These are phyloP conservation scores for Aechmea fasciata DNA, from an alignment of 176 grass and related monocot genomes.

Conservation along the genomic window DNA sequence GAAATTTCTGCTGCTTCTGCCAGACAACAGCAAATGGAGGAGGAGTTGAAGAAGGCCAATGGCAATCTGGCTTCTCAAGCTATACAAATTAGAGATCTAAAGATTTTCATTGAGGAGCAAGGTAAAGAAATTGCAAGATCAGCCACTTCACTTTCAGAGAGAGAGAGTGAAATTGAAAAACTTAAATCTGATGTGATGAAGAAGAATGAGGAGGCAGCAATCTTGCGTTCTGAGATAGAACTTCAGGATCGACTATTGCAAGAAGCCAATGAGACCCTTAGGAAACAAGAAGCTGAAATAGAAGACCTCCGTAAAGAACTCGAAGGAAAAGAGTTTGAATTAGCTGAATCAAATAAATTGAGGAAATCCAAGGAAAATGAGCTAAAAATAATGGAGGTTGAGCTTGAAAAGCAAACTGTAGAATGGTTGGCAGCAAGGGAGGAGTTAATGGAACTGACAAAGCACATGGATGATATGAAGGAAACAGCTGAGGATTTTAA, in stretches of 20 bases:
- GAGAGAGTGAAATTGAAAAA: constrained; percentile 52
- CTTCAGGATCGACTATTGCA: constrained; percentile 43
- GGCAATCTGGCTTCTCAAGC: constrained; percentile 48
- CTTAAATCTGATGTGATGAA: constrained; percentile 48
- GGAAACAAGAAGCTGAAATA: constrained; percentile 42
- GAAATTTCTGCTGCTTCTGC: constrained; percentile 44
- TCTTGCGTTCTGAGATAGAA: constrained; percentile 42
- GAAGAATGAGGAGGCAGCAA: constrained; percentile 46
- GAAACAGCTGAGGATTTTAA: constrained; percentile 40
- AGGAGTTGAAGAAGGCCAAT: constrained; percentile 46
- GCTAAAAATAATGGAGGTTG: constrained; percentile 42
- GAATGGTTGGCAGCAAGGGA: constrained; percentile 50
- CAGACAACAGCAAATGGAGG: constrained; percentile 60
- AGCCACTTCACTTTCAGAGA: constrained; percentile 43
- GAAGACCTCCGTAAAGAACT: constrained; percentile 35
- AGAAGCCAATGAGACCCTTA: constrained; percentile 34
- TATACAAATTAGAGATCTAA: constrained; percentile 57
- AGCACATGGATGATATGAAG: constrained; percentile 39
- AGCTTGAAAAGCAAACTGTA: constrained; percentile 51
- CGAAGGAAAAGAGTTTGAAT: constrained; percentile 43
- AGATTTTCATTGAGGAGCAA: constrained; percentile 45
- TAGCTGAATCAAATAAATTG: constrained; percentile 46
- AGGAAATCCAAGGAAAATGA: constrained; percentile 42
- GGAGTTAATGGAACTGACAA: constrained; percentile 56
- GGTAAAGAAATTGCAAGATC: constrained; percentile 39